Evolutionary conservation across 139 green algal genomes (phyloP).

Genomic region (Zygnema circumcarinatum): DNA sequence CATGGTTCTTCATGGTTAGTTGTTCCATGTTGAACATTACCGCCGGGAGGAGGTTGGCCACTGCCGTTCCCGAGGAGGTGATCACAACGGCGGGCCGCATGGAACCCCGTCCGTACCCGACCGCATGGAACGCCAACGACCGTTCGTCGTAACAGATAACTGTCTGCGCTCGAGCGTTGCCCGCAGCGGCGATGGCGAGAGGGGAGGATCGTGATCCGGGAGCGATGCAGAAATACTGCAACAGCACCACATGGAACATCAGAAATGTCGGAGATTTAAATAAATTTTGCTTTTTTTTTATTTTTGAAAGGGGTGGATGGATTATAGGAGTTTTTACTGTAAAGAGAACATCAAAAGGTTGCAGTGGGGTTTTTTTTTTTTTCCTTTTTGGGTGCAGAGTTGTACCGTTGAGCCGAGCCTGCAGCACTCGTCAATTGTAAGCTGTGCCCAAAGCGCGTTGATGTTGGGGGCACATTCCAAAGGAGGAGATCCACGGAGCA

Average conservation of each 20-base stretch:
- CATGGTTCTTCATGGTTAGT: too few species aligned
- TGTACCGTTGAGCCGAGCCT: slow-evolving; percentile 50
- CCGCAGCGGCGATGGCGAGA: slow-evolving; percentile 82
- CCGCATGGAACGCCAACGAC: slow-evolving; percentile 93
- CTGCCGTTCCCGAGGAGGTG: slow-evolving; percentile 89
- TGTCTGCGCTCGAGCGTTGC: slow-evolving; percentile 78
- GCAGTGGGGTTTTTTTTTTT: too few species aligned
- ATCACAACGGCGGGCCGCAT: slow-evolving; percentile 73
- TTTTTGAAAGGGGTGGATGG: too few species aligned
- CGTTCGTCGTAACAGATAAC: slow-evolving; percentile 94
- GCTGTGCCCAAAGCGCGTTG: slow-evolving; percentile 48
- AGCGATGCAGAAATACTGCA: slow-evolving; percentile 88
- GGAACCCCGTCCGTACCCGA: slow-evolving; percentile 74
- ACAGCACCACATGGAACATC: slow-evolving; percentile 2
- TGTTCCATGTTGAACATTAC: too few species aligned
- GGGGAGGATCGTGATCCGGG: slow-evolving; percentile 92
- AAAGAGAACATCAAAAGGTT: too few species aligned
- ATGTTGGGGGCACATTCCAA: slow-evolving; percentile 55
- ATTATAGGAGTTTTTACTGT: too few species aligned
- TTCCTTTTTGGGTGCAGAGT: too few species aligned
- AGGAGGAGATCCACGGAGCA: slow-evolving; percentile 62
- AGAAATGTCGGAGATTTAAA: background rate
- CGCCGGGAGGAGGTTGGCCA: slow-evolving; percentile 95
- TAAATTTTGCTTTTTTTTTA: background rate
- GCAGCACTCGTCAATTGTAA: slow-evolving; percentile 54